phyloP scores from a whole-genome alignment of 2,329 filamentous ascomycete species.

The Penicillium sp. region DNA sequence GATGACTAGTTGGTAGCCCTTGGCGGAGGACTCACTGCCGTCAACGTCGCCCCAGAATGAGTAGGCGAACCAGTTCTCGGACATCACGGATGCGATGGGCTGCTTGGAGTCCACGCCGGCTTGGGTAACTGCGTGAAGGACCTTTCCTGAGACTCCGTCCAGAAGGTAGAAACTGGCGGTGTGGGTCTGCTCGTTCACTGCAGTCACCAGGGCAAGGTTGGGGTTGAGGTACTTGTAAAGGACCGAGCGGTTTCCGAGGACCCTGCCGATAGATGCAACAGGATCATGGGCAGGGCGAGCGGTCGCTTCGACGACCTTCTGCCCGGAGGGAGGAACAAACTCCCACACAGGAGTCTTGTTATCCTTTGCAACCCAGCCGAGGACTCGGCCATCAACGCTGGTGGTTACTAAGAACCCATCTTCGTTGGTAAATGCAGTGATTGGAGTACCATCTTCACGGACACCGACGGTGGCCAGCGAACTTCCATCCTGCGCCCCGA shows the following conservation, averaged over 20 bases:
- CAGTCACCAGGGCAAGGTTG: slow-evolving; percentile 75
- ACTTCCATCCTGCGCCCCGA: slow-evolving; percentile 24
- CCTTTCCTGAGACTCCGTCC: slow-evolving; percentile 79
- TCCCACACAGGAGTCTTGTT: slow-evolving; percentile 62
- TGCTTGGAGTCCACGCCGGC: slow-evolving; percentile 71
- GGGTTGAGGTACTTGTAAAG: slow-evolving; percentile 96
- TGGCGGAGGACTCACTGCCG: slow-evolving; percentile 53
- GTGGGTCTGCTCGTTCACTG: slow-evolving; percentile 55
- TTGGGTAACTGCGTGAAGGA: slow-evolving; percentile 71
- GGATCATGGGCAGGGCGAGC: slow-evolving; percentile 74
- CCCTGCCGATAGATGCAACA: slow-evolving; percentile 90
- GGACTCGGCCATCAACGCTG: slow-evolving; percentile 42
- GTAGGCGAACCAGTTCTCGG: slow-evolving; percentile 96
- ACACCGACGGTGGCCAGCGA: slow-evolving; percentile 33
- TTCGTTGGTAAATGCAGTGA: slow-evolving; percentile 30
- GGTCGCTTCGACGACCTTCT: slow-evolving; percentile 68
- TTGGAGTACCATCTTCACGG: slow-evolving; percentile 37
- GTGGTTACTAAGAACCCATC: slow-evolving; percentile 44
- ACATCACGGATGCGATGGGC: slow-evolving; percentile 72
- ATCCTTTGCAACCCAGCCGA: slow-evolving; percentile 45
- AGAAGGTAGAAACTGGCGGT: slow-evolving; percentile 74
- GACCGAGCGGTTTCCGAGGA: slow-evolving; percentile 87
- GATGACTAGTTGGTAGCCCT: slow-evolving; percentile 82
- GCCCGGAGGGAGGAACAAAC: slow-evolving; percentile 64
- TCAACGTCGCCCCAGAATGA: slow-evolving; percentile 64